Conservation (phyloP, 148 eudicot species). For the Chenopodium album region DNA sequence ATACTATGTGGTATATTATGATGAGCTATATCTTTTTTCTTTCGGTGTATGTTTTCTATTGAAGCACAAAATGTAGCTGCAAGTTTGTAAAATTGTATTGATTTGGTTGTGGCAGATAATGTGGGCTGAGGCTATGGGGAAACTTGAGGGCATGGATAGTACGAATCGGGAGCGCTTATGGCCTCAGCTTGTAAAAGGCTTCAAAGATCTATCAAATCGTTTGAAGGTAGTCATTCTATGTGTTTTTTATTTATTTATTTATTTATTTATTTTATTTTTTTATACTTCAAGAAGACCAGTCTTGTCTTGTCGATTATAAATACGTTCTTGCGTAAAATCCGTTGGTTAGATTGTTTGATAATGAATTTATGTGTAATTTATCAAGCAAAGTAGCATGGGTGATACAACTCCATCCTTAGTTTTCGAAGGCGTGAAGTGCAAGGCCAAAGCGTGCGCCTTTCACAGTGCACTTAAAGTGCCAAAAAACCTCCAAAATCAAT, state of each 20-base stretch:
- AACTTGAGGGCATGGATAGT: slow-evolving; percentile 98
- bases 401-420: no score
- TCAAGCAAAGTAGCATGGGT: no score
- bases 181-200: slow-evolving; percentile 95
- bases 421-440: no score
- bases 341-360: no score
- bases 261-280: not conserved
- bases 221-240: slow-evolving; percentile 53
- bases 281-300: not conserved
- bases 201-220: slow-evolving; percentile 94
- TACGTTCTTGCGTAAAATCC: no score
- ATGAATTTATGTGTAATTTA: no score
- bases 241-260: not conserved
- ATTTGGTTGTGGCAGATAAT: slow-evolving; percentile 63
- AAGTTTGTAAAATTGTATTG: not conserved
- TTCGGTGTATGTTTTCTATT: not conserved
- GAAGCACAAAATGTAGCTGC: not conserved
- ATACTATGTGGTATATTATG: not conserved
- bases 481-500: no score
- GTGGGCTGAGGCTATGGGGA: slow-evolving; percentile 99
- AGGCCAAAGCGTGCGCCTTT: no score
- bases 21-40: not conserved
- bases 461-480: no score
- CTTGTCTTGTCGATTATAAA: not conserved
- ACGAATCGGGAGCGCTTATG: slow-evolving; percentile 87